phyloP scores from a whole-genome alignment of 331 rosid species.

The Malus hybrid region DNA sequence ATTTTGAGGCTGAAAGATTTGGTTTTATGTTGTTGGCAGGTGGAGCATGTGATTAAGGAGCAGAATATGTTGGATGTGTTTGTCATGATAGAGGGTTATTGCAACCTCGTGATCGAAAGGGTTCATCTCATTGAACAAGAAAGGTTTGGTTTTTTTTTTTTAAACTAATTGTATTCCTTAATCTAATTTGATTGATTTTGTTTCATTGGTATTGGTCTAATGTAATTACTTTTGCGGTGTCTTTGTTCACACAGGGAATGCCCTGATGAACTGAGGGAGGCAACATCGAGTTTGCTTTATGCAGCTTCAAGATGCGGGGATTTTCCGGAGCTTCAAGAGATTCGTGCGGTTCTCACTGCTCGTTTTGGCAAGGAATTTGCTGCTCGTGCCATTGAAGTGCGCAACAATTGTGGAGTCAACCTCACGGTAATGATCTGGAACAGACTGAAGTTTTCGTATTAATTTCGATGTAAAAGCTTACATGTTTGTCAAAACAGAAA shows the following conservation, averaged over 20 bases:
- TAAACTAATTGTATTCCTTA: background rate
- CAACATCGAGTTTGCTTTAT: slow-evolving; percentile 57
- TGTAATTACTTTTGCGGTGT: background rate
- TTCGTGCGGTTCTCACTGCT: slow-evolving; percentile 48
- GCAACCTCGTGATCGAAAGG: slow-evolving; percentile 65
- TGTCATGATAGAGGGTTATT: slow-evolving; percentile 60
- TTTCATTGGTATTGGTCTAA: background rate
- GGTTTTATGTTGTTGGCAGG: slow-evolving; percentile 29
- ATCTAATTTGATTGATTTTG: background rate
- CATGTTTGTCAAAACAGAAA: background rate
- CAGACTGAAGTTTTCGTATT: background rate
- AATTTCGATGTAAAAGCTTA: background rate
- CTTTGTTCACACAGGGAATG: slow-evolving; percentile 42
- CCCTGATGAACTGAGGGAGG: slow-evolving; percentile 71
- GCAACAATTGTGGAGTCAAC: slow-evolving; percentile 68
- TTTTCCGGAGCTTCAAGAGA: slow-evolving; percentile 87
- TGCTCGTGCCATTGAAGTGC: slow-evolving; percentile 54
- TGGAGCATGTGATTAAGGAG: slow-evolving; percentile 75
- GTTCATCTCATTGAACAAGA: slow-evolving; percentile 65
- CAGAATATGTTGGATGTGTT: slow-evolving; percentile 72
- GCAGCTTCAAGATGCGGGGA: slow-evolving; percentile 94
- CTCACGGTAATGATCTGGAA: slow-evolving; percentile 27
- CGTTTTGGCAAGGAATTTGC: slow-evolving; percentile 75
- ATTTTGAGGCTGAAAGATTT: background rate
- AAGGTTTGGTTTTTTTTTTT: slow-evolving; percentile 33